Conservation (phyloP, 352 stramenopile species). For the Globisporangium middletonii region DNA sequence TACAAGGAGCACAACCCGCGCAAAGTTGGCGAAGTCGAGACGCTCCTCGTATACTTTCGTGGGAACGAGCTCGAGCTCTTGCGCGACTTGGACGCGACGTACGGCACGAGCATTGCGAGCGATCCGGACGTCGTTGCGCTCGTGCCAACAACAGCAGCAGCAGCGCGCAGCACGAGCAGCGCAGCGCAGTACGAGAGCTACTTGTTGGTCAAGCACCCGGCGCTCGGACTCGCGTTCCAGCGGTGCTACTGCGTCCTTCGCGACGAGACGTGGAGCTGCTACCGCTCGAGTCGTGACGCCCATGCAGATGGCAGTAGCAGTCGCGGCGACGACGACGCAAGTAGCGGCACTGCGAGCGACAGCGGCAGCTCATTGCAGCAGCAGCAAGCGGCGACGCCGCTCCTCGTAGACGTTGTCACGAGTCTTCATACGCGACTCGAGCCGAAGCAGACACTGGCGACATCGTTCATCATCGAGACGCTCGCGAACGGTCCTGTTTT, state of each 20-base stretch:
- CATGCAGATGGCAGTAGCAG: conserved; percentile 9
- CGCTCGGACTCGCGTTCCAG: conserved; percentile 21
- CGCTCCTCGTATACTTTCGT: conserved; percentile 51
- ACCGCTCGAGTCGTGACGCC: conserved; percentile 17
- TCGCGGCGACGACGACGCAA: neutral
- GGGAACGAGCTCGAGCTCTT: conserved; percentile 57
- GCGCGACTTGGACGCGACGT: conserved; percentile 50
- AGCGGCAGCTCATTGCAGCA: neutral
- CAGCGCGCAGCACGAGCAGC: neutral
- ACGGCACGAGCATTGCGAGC: conserved; percentile 32
- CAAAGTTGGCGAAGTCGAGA: conserved; percentile 81
- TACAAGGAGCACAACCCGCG: conserved; percentile 89
- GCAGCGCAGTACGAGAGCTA: conserved; percentile 23
- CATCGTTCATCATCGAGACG: conserved; percentile 30
- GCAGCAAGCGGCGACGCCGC: conserved; percentile 2
- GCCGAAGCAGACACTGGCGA: conserved; percentile 23
- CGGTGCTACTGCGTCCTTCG: conserved; percentile 34
- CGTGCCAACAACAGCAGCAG: conserved; percentile 5
- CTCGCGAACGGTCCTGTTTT: conserved; percentile 31
- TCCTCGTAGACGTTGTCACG: conserved; percentile 24
- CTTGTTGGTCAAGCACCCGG: conserved; percentile 34
- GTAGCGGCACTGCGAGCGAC: neutral
- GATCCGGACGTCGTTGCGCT: conserved; percentile 27
- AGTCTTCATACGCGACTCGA: conserved; percentile 23
- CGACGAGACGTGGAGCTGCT: conserved; percentile 26